phyloP scores from a whole-genome alignment of 257 asterid species.

The Fraxinus pennsylvanica region DNA sequence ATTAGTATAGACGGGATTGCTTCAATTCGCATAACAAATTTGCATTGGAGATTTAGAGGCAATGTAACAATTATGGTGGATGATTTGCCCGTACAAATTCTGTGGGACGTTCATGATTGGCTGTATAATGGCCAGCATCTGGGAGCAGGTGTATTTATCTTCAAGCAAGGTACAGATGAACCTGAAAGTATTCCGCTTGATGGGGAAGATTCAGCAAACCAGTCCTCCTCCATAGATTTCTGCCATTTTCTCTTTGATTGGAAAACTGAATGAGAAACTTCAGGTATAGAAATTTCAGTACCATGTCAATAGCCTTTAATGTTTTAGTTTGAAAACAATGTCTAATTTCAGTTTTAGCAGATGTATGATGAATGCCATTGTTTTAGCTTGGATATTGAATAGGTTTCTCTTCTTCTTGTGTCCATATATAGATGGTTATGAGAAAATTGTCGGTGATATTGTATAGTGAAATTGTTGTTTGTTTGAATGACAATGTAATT shows the following conservation, averaged over 20 bases:
- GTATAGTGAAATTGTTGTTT: too few relatives aligned
- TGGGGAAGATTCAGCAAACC: slow-evolving; percentile 17
- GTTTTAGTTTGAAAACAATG: not conserved
- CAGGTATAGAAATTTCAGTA: not conserved
- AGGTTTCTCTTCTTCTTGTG: not conserved
- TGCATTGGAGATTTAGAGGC: slow-evolving; percentile 94
- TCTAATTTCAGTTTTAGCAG: not conserved
- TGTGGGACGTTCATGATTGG: slow-evolving; percentile 97
- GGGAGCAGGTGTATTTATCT: slow-evolving; percentile 65
- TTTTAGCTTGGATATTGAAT: not conserved
- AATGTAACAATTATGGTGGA: slow-evolving; percentile 69
- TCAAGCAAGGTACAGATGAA: slow-evolving; percentile 45
- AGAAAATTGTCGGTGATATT: too few relatives aligned
- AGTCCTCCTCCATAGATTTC: slow-evolving; percentile 38
- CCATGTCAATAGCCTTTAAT: not conserved
- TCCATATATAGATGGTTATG: not conserved
- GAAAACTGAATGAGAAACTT: slow-evolving; percentile 45
- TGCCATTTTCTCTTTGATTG: slow-evolving; percentile 83
- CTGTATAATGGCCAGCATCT: slow-evolving; percentile 40
- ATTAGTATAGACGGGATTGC: slow-evolving; percentile 74
- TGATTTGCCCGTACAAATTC: slow-evolving; percentile 51
- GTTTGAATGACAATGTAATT: too few relatives aligned
- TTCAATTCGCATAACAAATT: slow-evolving; percentile 55
- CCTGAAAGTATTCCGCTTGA: slow-evolving; percentile 15
- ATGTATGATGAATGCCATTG: not conserved